Conservation (phyloP, 495 filamentous ascomycete species). For the Letharia lupina region DNA sequence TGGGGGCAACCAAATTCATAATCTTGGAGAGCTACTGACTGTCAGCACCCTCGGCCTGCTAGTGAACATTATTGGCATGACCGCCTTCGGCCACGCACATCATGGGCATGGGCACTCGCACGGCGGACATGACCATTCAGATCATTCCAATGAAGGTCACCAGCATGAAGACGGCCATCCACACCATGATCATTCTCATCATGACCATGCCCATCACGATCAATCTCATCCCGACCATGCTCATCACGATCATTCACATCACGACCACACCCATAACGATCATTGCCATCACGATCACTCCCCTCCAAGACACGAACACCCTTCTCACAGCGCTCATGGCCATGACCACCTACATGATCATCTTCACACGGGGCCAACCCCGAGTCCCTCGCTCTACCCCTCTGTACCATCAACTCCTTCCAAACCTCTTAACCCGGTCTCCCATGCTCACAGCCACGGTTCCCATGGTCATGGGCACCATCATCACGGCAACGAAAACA, state of each 20-base stretch:
- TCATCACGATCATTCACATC: conserved; percentile 28
- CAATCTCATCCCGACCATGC: conserved; percentile 9
- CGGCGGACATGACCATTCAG: conserved; percentile 59
- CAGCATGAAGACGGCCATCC: conserved; percentile 55
- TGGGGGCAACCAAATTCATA: conserved; percentile 70
- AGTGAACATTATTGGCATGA: conserved; percentile 88
- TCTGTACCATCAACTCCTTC: conserved; percentile 25
- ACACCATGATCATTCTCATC: conserved; percentile 37
- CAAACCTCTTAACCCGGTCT: conserved; percentile 21
- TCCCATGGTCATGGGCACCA: conserved; percentile 35
- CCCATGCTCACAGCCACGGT: conserved; percentile 23
- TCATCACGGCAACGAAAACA: conserved; percentile 87
- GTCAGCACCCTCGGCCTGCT: conserved; percentile 77
- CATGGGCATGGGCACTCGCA: conserved; percentile 56
- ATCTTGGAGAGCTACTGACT: conserved; percentile 76
- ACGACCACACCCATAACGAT: conserved; percentile 30
- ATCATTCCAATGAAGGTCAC: conserved; percentile 53
- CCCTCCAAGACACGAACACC: conserved; percentile 22
- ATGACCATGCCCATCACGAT: conserved; percentile 23
- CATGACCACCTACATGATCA: conserved; percentile 29
- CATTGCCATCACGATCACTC: conserved; percentile 30
- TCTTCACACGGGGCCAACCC: conserved; percentile 26
- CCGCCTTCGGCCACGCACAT: conserved; percentile 69
- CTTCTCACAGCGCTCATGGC: conserved; percentile 29
- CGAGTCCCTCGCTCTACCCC: conserved; percentile 20